phyloP scores from a whole-genome alignment of 2,329 filamentous ascomycete species.

The Dendrostoma leiphaemia region DNA sequence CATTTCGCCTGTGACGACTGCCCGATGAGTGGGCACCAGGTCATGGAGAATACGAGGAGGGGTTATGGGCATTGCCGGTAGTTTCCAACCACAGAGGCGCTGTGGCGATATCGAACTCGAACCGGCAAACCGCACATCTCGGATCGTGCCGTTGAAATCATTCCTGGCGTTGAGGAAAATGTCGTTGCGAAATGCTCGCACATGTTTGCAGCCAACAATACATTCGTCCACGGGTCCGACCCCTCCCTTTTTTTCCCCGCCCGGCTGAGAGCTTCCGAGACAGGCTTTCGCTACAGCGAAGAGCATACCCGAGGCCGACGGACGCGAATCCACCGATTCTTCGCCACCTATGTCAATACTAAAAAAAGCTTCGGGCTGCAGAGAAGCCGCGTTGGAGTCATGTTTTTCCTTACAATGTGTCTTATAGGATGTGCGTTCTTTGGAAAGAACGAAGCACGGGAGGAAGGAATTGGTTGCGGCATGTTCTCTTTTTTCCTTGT shows the following conservation, averaged over 20 bases:
- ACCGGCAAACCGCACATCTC: conserved; percentile 6
- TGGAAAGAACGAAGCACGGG: conserved; percentile 16
- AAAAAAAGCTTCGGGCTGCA: conserved; percentile 16
- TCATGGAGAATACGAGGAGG: background rate
- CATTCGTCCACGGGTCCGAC: background rate
- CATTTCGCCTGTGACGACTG: conserved; percentile 4
- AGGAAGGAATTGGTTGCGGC: conserved; percentile 23
- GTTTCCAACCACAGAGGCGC: conserved; percentile 7
- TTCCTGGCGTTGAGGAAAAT: conserved; percentile 2
- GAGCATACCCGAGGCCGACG: conserved; percentile 3
- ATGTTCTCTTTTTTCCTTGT: conserved; percentile 31
- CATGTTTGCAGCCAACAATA: conserved; percentile 12
- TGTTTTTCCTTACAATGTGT: conserved; percentile 17
- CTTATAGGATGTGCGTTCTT: conserved; percentile 18
- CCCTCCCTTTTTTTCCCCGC: conserved; percentile 4
- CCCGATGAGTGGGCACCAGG: background rate
- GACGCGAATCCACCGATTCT: conserved; percentile 1
- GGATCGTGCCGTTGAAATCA: conserved; percentile 7
- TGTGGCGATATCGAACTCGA: background rate
- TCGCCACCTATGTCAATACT: conserved; percentile 13
- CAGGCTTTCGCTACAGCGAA: background rate
- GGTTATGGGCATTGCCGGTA: conserved; percentile 5
- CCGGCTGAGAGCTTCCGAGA: background rate
- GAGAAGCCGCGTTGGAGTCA: conserved; percentile 10
- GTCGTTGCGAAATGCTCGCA: conserved; percentile 2